Conservation (phyloP, 2,329 filamentous ascomycete species). For the Cordyceps fumosorosea region DNA sequence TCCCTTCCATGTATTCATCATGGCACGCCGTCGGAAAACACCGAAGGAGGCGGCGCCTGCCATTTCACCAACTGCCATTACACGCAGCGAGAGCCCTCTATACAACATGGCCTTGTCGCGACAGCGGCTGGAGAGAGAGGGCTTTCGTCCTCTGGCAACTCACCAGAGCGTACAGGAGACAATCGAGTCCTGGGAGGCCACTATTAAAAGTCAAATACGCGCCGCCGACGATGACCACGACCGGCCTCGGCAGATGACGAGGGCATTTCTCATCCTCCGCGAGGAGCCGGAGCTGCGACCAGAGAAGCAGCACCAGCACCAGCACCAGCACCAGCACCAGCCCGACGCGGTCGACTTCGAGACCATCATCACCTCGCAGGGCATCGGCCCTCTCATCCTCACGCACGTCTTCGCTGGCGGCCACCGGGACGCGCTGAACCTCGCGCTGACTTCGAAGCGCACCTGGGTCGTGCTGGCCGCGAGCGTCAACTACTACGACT, state of each 20-base stretch:
- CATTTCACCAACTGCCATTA: too few species aligned
- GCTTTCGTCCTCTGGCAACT: background rate
- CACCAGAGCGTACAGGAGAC: background rate
- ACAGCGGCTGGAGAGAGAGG: background rate
- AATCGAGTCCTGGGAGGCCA: background rate
- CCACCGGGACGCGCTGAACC: constrained; percentile 17
- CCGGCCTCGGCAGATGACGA: background rate
- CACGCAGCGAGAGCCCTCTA: too few species aligned
- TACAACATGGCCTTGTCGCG: too few species aligned
- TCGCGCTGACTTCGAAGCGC: constrained; percentile 19
- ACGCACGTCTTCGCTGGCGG: constrained; percentile 19
- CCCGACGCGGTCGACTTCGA: background rate
- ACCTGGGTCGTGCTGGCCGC: constrained; percentile 20
- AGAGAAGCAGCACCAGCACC: too few species aligned
- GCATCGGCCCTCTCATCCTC: constrained; percentile 18
- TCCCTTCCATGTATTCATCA: too few species aligned
- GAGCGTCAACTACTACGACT: constrained; percentile 24
- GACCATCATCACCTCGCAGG: background rate
- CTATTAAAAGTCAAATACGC: background rate
- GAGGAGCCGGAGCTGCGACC: background rate
- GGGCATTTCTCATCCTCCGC: constrained; percentile 1
- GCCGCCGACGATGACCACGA: background rate
- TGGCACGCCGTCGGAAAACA: too few species aligned
- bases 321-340: too few species aligned
- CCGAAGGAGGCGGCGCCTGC: too few species aligned